Conservation (phyloP, 169 alveolate species). For the Plasmodium ovale region DNA sequence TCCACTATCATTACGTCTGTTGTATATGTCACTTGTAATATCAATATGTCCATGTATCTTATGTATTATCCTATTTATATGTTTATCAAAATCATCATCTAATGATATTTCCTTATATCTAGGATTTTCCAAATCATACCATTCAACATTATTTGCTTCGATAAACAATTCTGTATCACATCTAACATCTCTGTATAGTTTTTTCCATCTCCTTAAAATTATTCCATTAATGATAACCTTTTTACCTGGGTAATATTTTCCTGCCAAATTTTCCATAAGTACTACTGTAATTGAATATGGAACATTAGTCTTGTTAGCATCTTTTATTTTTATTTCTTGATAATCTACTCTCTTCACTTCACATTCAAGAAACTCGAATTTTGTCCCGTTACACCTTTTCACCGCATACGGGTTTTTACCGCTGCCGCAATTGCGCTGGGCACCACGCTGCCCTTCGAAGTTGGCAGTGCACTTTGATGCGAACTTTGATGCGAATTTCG, state of each 20-base stretch:
- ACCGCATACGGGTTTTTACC: constrained; percentile 48
- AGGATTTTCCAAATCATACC: constrained; percentile 44
- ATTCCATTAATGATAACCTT: constrained; percentile 79
- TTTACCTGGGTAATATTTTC: constrained; percentile 84
- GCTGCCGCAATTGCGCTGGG: not conserved
- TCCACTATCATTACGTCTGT: too few species aligned
- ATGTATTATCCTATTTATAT: constrained; percentile 53
- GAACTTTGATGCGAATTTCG: not conserved
- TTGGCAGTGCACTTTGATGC: too few species aligned
- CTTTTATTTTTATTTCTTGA: constrained; percentile 79
- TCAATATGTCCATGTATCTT: not conserved
- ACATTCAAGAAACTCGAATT: constrained; percentile 60
- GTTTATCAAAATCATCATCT: constrained; percentile 62
- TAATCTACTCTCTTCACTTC: constrained; percentile 77
- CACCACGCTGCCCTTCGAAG: too few species aligned
- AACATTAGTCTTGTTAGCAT: constrained; percentile 68
- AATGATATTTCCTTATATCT: constrained; percentile 31
- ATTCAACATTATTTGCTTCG: constrained; percentile 79
- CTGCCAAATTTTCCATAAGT: constrained; percentile 80
- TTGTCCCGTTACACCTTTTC: constrained; percentile 59
- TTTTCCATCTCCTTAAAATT: constrained; percentile 79
- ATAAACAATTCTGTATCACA: constrained; percentile 81
- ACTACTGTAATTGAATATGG: constrained; percentile 82
- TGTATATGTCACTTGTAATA: too few species aligned
- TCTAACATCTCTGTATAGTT: constrained; percentile 76